Evolutionary conservation across 2,329 filamentous ascomycete species (phyloP), one percentile per base, ranked within the genome.

Genomic region (Raffaelea arxii): DNA sequence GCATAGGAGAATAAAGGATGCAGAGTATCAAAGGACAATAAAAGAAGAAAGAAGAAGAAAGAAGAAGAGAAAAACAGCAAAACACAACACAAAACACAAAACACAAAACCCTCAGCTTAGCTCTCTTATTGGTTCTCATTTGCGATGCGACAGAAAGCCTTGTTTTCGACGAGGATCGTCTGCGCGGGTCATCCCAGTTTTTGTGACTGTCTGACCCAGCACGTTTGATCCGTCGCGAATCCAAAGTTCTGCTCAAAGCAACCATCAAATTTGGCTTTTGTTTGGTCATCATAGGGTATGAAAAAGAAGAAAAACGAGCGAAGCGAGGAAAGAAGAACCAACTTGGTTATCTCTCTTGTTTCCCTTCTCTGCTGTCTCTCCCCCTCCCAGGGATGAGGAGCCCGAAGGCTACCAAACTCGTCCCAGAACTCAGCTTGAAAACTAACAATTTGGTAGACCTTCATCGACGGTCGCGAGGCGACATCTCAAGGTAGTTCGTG

Each of bases 121-220:
- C 62, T 65, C 62, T 65, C 63, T 63, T 59, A 40, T 50, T n/a
- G 41, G 63, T 65, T 65, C 63, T 62, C 63, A 65, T 53, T 47
- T 62, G 62, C 60, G 62, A 63, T 36, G 32, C n/a, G n/a, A n/a
- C n/a, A n/a, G n/a, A n/a, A n/a, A n/a, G n/a, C n/a, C n/a, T n/a
- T n/a, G n/a, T n/a, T n/a, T n/a, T n/a, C n/a, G n/a, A n/a, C n/a
- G n/a, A n/a, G n/a, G n/a, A n/a, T n/a, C n/a, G n/a, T n/a, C n/a
- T n/a, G n/a, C n/a, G n/a, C n/a, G n/a, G n/a, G n/a, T n/a, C n/a
- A n/a, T n/a, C n/a, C n/a, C n/a, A n/a, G n/a, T n/a, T n/a, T n/a
- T n/a, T n/a, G n/a, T n/a, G n/a, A n/a, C n/a, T n/a, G n/a, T n/a
- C n/a, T n/a, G n/a, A n/a, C n/a, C n/a, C n/a, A n/a, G n/a, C n/a